These are phyloP conservation scores for Salix udensis DNA, from an alignment of 345 rosid species.

Conservation along the genomic window DNA sequence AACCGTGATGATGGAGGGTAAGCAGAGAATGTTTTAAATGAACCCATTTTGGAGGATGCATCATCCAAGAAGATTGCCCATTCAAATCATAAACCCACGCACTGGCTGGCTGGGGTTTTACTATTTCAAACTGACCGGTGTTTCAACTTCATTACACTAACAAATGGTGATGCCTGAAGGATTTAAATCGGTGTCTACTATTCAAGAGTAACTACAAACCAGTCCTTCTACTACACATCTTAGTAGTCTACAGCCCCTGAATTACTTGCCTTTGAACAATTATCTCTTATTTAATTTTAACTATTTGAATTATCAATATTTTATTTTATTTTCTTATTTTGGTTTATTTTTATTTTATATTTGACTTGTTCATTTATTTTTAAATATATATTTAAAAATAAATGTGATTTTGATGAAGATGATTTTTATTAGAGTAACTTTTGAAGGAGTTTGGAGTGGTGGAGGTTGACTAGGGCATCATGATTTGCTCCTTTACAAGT, in stretches of 20 bases:
- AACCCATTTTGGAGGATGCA: slow-evolving; percentile 12
- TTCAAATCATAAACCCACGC: neutral
- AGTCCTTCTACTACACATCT: neutral
- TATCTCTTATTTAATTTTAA: neutral
- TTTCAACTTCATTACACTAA: neutral
- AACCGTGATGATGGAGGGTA: neutral
- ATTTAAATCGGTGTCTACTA: neutral
- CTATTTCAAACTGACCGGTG: neutral
- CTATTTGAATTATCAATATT: neutral
- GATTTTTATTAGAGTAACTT: too few species aligned
- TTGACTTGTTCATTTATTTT: too few species aligned
- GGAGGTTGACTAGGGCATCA: too few species aligned
- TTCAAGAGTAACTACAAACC: neutral
- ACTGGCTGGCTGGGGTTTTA: neutral
- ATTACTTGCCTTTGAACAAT: neutral
- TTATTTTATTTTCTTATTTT: neutral
- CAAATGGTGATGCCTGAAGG: neutral
- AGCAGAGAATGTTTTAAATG: slow-evolving; percentile 11
- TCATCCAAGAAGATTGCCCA: neutral
- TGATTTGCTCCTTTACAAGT: too few species aligned
- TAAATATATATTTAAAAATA: too few species aligned
- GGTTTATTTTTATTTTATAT: neutral
- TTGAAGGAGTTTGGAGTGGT: too few species aligned
- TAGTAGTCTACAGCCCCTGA: neutral
- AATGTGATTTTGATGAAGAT: too few species aligned